Base-by-base conservation (phyloP, 2,329 filamentous ascomycete genomes). In the Delphinella strobiligena region DNA sequence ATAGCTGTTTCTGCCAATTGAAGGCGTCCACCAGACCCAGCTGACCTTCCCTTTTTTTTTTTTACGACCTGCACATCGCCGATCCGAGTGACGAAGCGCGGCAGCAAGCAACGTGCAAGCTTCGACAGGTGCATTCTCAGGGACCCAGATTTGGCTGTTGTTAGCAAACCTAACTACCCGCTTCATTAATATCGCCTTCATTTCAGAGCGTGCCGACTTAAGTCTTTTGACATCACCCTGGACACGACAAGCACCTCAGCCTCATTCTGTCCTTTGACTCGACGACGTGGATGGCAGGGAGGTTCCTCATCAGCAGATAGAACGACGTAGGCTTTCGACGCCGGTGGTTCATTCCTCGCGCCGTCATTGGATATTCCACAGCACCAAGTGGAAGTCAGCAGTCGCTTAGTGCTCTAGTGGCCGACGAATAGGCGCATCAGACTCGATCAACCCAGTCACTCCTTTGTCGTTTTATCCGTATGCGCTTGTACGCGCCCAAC, bases 401-500 rank as follows among this genome's bases (percentile, higher is more conserved):
- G 22, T 27, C 22, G 7, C 12, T 27, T 27, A n/a, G n/a, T n/a
- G n/a, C n/a, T n/a, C n/a, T 12, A 27, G 22, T 7, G 7, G 22
- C 22, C 22, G 7, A 7, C 22, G 7, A 7, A 27, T 12, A n/a
- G 22, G 22, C 32, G 12, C 16, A 29, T 24, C 9, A 16, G 24
- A 24, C 34, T 19, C 34, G 7, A 16, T 19, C 10, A 14, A 27
- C 31, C 11, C 19, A 11, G 30, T 19, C 14, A 19, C 32, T 19
- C 9, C 9, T 33, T 10, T 19, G 18, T 27, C 32, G 17, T 15
- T 30, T 15, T 30, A 36, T 19, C 32, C 32, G n/a, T 34, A 40
- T 40, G 38, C 38, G 38, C 27, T 15, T 36, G 27, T 32, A 40
- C 38, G 31, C 24, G n/a, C 33, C 27, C 8, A 19, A 19, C 15